Conservation (phyloP, 2,329 filamentous ascomycete species). For the Calonectria pauciramosa region DNA sequence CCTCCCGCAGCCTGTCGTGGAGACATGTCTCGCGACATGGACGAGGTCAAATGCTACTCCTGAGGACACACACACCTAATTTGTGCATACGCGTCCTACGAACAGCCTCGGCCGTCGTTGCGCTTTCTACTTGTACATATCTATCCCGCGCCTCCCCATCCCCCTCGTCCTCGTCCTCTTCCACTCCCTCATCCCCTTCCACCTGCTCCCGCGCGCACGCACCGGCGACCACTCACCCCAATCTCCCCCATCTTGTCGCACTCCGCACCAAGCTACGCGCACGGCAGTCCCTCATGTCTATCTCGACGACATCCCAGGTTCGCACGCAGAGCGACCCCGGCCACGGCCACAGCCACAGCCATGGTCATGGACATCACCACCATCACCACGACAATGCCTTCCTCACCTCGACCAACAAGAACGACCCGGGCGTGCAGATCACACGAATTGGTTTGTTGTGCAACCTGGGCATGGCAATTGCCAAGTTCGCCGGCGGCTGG, state of each 20-base stretch:
- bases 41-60: conserved; percentile 42
- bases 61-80: conserved; percentile 41
- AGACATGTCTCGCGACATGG: conserved; percentile 40
- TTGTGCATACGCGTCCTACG: conserved; percentile 39
- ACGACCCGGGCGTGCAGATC: conserved; percentile 75
- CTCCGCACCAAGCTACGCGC: conserved; percentile 40
- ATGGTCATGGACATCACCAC: conserved; percentile 62
- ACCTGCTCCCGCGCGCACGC: conserved; percentile 10
- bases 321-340: conserved; percentile 48
- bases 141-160: conserved; percentile 39
- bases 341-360: conserved; percentile 39
- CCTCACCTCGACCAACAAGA: conserved; percentile 88
- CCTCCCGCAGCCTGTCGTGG: conserved; percentile 38
- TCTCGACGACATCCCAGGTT: conserved; percentile 47
- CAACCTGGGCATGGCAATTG: conserved; percentile 94
- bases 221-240: conserved; percentile 27
- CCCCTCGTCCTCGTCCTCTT: conserved; percentile 23
- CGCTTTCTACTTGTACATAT: conserved; percentile 44
- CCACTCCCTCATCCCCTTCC: conserved; percentile 25
- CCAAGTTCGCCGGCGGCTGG: conserved; percentile 93
- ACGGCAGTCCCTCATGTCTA: conserved; percentile 45
- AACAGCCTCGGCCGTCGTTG: conserved; percentile 42
- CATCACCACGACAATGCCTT: conserved; percentile 95
- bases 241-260: conserved; percentile 40
- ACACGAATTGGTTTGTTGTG: conserved; percentile 75